Evolutionary conservation across 2,329 filamentous ascomycete genomes (phyloP).

Genomic region (Plenodomus tracheiphilus): DNA sequence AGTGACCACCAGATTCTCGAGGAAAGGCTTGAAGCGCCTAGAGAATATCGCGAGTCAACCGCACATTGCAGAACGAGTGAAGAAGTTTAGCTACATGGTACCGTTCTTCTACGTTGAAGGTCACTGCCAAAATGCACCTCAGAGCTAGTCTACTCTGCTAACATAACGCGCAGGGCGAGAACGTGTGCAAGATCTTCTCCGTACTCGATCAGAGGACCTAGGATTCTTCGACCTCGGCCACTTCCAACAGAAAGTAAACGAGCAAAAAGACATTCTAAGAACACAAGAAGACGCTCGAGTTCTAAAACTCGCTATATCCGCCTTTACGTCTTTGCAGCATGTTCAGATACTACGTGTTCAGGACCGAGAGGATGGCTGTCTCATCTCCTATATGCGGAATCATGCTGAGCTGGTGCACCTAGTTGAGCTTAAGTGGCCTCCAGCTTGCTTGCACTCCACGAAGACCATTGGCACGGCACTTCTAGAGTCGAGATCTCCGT

Average conservation of each 20-base stretch:
- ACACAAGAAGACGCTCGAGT: constrained; percentile 56
- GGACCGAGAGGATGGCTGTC: constrained; percentile 60
- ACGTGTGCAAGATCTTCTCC: constrained; percentile 46
- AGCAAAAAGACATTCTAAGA: constrained; percentile 56
- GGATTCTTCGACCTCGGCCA: constrained; percentile 45
- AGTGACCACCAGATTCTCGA: constrained; percentile 56
- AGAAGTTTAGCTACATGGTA: constrained; percentile 64
- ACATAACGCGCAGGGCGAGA: constrained; percentile 42
- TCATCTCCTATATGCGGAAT: constrained; percentile 57
- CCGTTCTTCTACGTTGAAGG: constrained; percentile 62
- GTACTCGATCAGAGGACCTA: constrained; percentile 40
- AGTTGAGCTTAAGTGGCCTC: constrained; percentile 62
- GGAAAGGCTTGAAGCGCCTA: constrained; percentile 53
- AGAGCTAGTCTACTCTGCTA: constrained; percentile 9
- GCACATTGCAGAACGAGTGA: constrained; percentile 58
- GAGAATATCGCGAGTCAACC: constrained; percentile 54
- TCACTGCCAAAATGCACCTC: constrained; percentile 22
- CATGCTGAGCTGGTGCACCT: constrained; percentile 52
- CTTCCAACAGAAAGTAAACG: constrained; percentile 51
- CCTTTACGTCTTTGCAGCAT: constrained; percentile 65
- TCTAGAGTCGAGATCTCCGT: constrained; percentile 58
- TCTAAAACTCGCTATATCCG: constrained; percentile 58
- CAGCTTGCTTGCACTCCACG: constrained; percentile 64
- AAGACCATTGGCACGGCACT: constrained; percentile 62
- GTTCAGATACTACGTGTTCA: constrained; percentile 66